Conservation (phyloP, 441 rosid genomes). For the Syzygium syzygioides region DNA sequence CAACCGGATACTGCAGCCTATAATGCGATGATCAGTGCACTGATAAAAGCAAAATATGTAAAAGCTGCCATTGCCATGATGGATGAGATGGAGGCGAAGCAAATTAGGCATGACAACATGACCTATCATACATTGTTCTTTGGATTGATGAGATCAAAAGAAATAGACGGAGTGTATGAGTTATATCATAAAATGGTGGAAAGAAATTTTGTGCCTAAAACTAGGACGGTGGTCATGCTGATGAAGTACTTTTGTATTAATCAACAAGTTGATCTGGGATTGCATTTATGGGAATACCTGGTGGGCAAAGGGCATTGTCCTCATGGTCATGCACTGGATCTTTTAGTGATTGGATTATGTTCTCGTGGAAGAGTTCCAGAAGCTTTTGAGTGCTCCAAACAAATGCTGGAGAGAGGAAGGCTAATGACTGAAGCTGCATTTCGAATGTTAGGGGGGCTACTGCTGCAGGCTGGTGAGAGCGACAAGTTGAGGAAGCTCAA, state of each 20-base stretch:
- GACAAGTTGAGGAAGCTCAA: constrained; percentile 48
- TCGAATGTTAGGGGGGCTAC: constrained; percentile 42
- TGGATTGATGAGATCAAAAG: constrained; percentile 59
- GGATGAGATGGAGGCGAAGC: constrained; percentile 67
- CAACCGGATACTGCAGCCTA: constrained; percentile 58
- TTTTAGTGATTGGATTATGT: constrained; percentile 69
- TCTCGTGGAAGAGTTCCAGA: constrained; percentile 50
- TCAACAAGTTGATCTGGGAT: constrained; percentile 43
- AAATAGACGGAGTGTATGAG: constrained; percentile 35
- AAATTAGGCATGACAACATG: constrained; percentile 41
- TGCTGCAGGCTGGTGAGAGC: constrained; percentile 28
- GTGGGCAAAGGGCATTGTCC: constrained; percentile 76
- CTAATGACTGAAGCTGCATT: constrained; percentile 39
- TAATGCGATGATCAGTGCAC: constrained; percentile 66
- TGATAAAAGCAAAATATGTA: constrained; percentile 41
- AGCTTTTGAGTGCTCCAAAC: constrained; percentile 67
- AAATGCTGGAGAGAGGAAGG: constrained; percentile 71
- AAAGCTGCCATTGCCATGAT: constrained; percentile 47
- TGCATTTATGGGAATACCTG: constrained; percentile 58
- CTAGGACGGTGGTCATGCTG: constrained; percentile 70
- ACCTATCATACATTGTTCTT: constrained; percentile 62
- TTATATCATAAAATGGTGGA: constrained; percentile 49
- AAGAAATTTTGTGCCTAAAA: constrained; percentile 52
- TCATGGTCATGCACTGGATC: constrained; percentile 74
- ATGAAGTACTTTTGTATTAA: constrained; percentile 73